A percentile compares a stretch with the other conserved stretches of the same genome.
phyloP scores from a whole-genome alignment of 1,284 basidiomycete genomes.

The Ceratobasidium sp. region DNA sequence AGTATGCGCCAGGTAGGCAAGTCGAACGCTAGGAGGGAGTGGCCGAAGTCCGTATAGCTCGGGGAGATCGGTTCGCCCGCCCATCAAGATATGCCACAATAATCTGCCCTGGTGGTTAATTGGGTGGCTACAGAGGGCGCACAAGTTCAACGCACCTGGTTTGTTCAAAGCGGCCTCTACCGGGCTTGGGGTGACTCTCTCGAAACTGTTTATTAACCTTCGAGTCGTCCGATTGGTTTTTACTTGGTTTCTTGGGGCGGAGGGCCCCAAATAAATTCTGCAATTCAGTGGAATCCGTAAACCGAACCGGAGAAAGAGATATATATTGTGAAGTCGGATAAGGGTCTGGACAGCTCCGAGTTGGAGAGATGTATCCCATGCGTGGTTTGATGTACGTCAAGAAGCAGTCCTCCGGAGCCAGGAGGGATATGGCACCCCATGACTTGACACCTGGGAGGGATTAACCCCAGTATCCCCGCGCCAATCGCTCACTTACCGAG shows the following conservation, averaged over 20 bases:
- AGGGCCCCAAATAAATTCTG: neutral
- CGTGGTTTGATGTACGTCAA: neutral
- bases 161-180: conserved; percentile 21
- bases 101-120: neutral
- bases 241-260: neutral
- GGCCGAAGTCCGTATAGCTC: conserved; percentile 1
- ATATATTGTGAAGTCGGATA: conserved; percentile 3
- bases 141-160: neutral
- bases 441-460: conserved; percentile 1
- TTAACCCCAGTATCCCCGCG: neutral
- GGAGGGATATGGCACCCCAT: conserved; percentile 21
- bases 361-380: neutral
- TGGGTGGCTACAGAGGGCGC: neutral
- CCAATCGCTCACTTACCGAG: conserved; percentile 19
- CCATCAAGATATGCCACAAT: neutral
- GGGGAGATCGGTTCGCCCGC: neutral
- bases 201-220: conserved; percentile 7
- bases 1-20: conserved; percentile 17
- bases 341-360: neutral
- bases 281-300: neutral
- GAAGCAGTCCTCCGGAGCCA: neutral
- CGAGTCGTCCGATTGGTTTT: conserved; percentile 1
- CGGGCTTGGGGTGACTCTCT: neutral
- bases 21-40: neutral
- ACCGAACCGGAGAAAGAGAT: conserved; percentile 16